Evolutionary conservation across 805 yeast genomes (phyloP), one percentile per base, ranked within the genome.

Genomic region (Candida dajiaensis): DNA sequence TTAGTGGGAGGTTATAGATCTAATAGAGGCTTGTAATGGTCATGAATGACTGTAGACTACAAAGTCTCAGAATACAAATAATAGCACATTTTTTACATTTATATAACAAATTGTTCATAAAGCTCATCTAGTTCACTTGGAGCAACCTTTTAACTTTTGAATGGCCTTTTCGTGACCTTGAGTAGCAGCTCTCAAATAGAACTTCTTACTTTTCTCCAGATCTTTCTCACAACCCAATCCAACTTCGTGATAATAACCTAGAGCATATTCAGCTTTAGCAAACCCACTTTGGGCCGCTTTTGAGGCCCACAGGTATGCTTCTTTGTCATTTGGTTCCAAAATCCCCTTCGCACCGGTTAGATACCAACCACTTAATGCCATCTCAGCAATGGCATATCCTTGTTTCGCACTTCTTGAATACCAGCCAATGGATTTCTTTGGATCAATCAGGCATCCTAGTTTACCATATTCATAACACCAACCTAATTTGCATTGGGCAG

Each of bases 361-460:
- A 54, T 81, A 79, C 90, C 92, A 85, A 41, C 89, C 89, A 49
- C 85, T 77, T 31, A 85, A 65, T 0, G 87, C 88, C 59, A 85
- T 69, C 60, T 85, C 84, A 3, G 87, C 82, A 57, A 81, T 77
- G 0, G 83, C 72, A 55, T 83, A 82, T 15, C 83, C 84, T 49
- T 74, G 41, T 38, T 51, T 52, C 2, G 89, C 88, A 4, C 87
- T 83, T 45, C 78, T 71, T 10, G 82, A 70, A 62, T 85, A 86
- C 90, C 92, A 86, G 13, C 84, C 84, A 42, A 85, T 73, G 9
- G 85, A 77, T 50, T 77, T 73, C 45, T 72, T 68, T 6, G 86
- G 73, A 52, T 80, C 80, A 1, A 78, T 68, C 3, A 67, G 59
- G 44, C 80, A 67, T 2, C 74, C 75, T 22, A 79, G 61, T 33